A percentile compares a stretch with the other conserved stretches of the same genome.
Conservation (phyloP, 2,329 filamentous ascomycete species). For the Acrodontium crateriforme region DNA sequence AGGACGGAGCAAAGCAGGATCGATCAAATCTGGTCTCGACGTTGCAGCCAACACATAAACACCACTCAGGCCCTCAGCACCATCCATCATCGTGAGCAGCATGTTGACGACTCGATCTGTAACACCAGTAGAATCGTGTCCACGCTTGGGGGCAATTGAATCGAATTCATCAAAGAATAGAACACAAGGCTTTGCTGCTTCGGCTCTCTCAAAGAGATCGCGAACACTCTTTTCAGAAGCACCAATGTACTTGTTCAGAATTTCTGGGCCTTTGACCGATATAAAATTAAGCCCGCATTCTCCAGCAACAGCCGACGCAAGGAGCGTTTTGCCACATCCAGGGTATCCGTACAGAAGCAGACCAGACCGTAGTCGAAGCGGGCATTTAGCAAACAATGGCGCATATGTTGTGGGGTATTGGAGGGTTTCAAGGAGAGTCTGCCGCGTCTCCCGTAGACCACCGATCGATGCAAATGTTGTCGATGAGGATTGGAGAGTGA, state of each 20-base stretch:
- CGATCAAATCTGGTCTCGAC: slow-evolving; percentile 83
- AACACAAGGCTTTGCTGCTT: slow-evolving; percentile 81
- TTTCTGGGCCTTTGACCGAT: slow-evolving; percentile 93
- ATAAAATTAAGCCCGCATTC: slow-evolving; percentile 98
- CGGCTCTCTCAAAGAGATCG: slow-evolving; percentile 85
- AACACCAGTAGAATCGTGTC: slow-evolving; percentile 95
- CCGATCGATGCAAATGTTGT: slow-evolving; percentile 90
- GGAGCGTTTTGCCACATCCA: slow-evolving; percentile 88
- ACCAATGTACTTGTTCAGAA: slow-evolving; percentile 97
- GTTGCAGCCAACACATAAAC: slow-evolving; percentile 96
- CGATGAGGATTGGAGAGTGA: slow-evolving; percentile 82
- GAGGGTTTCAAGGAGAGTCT: slow-evolving; percentile 84
- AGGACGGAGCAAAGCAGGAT: slow-evolving; percentile 80
- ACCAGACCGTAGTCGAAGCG: slow-evolving; percentile 83
- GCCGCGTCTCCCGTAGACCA: slow-evolving; percentile 70
- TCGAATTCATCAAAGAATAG: slow-evolving; percentile 99
- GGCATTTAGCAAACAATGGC: slow-evolving; percentile 92
- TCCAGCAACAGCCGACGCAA: slow-evolving; percentile 91
- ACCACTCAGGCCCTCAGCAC: slow-evolving; percentile 83
- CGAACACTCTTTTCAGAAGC: slow-evolving; percentile 93
- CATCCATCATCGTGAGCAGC: slow-evolving; percentile 96
- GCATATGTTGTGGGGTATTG: slow-evolving; percentile 97
- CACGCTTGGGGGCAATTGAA: slow-evolving; percentile 90
- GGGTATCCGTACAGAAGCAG: slow-evolving; percentile 89
- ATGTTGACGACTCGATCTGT: slow-evolving; percentile 98